Conservation (phyloP, 164 flowering plant species). For the Litsea cubeba region DNA sequence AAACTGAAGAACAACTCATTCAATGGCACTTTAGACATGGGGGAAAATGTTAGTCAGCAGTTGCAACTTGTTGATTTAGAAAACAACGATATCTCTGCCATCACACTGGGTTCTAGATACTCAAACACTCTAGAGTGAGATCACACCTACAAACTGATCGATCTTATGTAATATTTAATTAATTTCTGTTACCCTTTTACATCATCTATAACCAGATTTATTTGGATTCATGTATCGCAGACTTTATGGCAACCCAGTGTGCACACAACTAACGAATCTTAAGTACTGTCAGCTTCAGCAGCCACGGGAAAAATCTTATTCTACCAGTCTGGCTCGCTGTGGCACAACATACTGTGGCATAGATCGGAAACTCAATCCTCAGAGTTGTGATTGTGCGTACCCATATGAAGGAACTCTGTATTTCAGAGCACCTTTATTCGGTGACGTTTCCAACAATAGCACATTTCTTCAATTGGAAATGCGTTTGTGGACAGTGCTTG, state of each 20-base stretch:
- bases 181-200: not conserved
- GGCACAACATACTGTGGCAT: slow-evolving; percentile 38
- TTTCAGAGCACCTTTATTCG: slow-evolving; percentile 76
- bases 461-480: slow-evolving; percentile 59
- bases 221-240: slow-evolving; percentile 23
- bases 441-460: slow-evolving; percentile 59
- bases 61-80: slow-evolving; percentile 71
- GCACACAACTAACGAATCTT: slow-evolving; percentile 32
- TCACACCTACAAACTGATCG: not conserved
- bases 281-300: slow-evolving; percentile 57
- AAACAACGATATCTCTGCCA: slow-evolving; percentile 52
- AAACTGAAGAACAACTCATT: slow-evolving; percentile 65
- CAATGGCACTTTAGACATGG: slow-evolving; percentile 56
- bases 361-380: slow-evolving; percentile 62
- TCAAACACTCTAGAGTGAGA: slow-evolving; percentile 58
- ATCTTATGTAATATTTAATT: not conserved
- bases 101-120: slow-evolving; percentile 43
- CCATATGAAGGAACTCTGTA: slow-evolving; percentile 76
- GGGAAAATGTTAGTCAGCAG: slow-evolving; percentile 42
- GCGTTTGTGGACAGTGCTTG: slow-evolving; percentile 57
- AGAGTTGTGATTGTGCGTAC: slow-evolving; percentile 77
- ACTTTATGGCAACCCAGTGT: slow-evolving; percentile 76
- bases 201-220: not conserved
- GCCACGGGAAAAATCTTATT: slow-evolving; percentile 27
- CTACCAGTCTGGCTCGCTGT: slow-evolving; percentile 70